phyloP scores from a whole-genome alignment of 177 flowering plant genomes.

The Vitis hybrid region DNA sequence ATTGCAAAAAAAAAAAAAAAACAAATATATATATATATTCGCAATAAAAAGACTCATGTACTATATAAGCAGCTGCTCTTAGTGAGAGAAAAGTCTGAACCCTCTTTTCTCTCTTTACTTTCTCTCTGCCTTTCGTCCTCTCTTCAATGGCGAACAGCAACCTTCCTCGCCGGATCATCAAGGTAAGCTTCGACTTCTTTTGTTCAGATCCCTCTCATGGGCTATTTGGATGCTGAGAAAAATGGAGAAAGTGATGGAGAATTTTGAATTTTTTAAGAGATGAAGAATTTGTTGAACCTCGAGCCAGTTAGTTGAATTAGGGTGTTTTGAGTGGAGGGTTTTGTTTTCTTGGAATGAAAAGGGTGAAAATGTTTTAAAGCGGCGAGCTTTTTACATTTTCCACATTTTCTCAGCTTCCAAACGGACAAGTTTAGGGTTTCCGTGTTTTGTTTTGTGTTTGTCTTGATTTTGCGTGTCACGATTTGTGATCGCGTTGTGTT shows the following conservation, averaged over 20 bases:
- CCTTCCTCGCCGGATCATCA: slow-evolving; percentile 74
- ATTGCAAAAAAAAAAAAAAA: too few species aligned
- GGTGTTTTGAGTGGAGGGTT: too few species aligned
- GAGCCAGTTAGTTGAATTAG: not conserved
- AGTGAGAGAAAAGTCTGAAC: not conserved
- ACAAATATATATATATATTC: too few species aligned
- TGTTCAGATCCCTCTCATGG: not conserved
- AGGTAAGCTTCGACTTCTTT: slow-evolving; percentile 40
- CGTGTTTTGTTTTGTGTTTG: not conserved
- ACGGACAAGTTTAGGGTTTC: not conserved
- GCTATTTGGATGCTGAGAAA: not conserved
- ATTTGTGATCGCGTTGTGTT: slow-evolving; percentile 3
- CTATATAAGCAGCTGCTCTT: too few species aligned
- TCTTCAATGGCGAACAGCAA: slow-evolving; percentile 69
- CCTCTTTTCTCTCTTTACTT: slow-evolving; percentile 9
- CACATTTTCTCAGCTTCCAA: not conserved
- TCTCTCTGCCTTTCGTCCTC: slow-evolving; percentile 24
- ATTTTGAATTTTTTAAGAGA: not conserved
- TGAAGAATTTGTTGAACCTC: not conserved
- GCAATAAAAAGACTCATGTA: not conserved
- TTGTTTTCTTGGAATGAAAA: too few species aligned
- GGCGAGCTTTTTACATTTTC: not conserved
- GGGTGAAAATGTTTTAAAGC: too few species aligned
- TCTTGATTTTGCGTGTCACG: not conserved
- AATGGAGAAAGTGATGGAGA: not conserved